Evolutionary conservation across 768 basidiomycete species (phyloP), one percentile per base, ranked within the genome.

Genomic region (Kwoniella sp.): DNA sequence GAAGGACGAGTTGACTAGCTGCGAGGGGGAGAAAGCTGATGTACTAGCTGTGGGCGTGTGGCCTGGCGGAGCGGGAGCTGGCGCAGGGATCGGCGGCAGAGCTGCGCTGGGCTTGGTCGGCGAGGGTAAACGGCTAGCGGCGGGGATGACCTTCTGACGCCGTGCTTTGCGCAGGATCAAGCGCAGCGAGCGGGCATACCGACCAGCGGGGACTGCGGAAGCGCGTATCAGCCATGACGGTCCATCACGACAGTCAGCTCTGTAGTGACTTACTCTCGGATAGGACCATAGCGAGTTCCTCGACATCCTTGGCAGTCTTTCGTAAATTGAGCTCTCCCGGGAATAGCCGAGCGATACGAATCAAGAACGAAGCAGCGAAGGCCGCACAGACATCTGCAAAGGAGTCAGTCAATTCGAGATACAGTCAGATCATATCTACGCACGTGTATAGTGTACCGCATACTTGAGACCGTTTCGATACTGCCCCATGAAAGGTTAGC

Each of bases 381-480:
- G 91, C 93, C 5, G 91, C 91, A 25, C 89, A 88, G 34, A 88
- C 88, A 69, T 96, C 91, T 12, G 17, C 15, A 23, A 20, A 36
- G 14, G 87, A 87, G 33, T 64, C 87, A 86, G 68, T 88, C 33
- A 50, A 46, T 62, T 38, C 25, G 23, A 38, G 47, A 25, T n/a
- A 20, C 28, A 32, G 26, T 28, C 12, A 22, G 28, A 47, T 17
- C 17, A 34, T 22, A 6, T n/a, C 6, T 22, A 66, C 69, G 32
- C 36, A 70, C 70, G 70, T 8, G 73, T 74, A 46, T 76, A 76
- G 46, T 76, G 75, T 1, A 73, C 71, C 32, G 75, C 73, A 66
- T 89, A 95, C 78, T 85, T 87, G 82, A 96, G 85, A 17, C 89
- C 89, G 69, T 89, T 87, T 53, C 89, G 79, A 67, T 96, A 96